These are phyloP conservation scores for Colletotrichum ledebouriae DNA, from an alignment of 2,329 filamentous ascomycete species.

Conservation along the genomic window DNA sequence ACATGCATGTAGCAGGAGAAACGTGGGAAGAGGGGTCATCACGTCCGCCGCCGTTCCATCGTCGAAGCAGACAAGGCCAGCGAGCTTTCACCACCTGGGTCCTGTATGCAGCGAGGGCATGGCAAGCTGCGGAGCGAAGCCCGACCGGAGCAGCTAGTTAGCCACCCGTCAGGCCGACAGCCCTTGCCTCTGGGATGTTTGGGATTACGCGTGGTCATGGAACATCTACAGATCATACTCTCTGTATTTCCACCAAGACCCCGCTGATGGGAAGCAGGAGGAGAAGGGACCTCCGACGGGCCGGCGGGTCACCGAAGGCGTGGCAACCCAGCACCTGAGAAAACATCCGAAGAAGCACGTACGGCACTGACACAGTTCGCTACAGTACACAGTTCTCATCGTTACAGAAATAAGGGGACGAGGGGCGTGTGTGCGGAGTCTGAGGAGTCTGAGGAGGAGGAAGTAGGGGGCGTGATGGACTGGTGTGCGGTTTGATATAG, in stretches of 20 bases:
- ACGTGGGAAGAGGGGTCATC: too few relatives aligned
- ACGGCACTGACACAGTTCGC: conserved; percentile 25
- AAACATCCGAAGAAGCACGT: conserved; percentile 28
- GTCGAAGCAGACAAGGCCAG: too few relatives aligned
- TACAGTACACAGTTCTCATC: conserved; percentile 31
- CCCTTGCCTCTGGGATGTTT: too few relatives aligned
- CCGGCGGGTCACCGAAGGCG: conserved; percentile 3
- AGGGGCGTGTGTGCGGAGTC: neutral
- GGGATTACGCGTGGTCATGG: too few relatives aligned
- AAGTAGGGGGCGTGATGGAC: conserved; percentile 5
- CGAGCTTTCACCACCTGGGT: too few relatives aligned
- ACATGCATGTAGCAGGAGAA: too few relatives aligned
- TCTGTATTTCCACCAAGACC: neutral
- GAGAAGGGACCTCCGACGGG: neutral
- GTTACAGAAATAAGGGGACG: conserved; percentile 10
- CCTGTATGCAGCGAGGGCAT: too few relatives aligned
- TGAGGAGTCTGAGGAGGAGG: neutral
- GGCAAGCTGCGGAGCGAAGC: too few relatives aligned
- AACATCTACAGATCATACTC: too few relatives aligned
- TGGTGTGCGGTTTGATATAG: conserved; percentile 6
- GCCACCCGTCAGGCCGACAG: too few relatives aligned
- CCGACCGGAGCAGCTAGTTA: too few relatives aligned
- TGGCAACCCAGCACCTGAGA: conserved; percentile 10
- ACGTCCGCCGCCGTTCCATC: too few relatives aligned
- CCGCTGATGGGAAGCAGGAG: neutral